These are phyloP conservation scores for Neopestalotiopsis rosae DNA, from an alignment of 2,329 filamentous ascomycete species.

Conservation along the genomic window DNA sequence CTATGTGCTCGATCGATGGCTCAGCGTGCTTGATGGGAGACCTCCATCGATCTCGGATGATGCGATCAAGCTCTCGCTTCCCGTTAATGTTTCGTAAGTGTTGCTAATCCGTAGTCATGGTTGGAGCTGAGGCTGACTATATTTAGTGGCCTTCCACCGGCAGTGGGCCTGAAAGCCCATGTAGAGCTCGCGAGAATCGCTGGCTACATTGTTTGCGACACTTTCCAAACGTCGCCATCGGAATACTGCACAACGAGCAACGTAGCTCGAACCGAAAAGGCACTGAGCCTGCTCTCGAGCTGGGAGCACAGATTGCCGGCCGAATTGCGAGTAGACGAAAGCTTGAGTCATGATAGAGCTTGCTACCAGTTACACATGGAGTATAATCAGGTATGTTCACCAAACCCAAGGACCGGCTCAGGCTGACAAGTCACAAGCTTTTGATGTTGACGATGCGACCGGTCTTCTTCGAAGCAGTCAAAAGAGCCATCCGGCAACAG, in stretches of 20 bases:
- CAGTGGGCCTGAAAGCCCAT: conserved; percentile 50
- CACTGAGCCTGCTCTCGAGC: conserved; percentile 45
- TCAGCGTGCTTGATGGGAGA: conserved; percentile 56
- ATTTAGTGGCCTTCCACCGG: conserved; percentile 46
- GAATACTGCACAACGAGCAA: conserved; percentile 30
- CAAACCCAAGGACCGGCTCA: background rate
- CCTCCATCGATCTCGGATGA: conserved; percentile 53
- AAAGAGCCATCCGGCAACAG: conserved; percentile 50
- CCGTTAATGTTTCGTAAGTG: conserved; percentile 47
- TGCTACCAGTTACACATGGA: conserved; percentile 54
- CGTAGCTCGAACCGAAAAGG: conserved; percentile 42
- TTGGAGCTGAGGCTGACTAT: conserved; percentile 15
- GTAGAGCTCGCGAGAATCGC: conserved; percentile 54
- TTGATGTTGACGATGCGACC: conserved; percentile 54
- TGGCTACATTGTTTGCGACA: conserved; percentile 53
- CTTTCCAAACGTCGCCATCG: conserved; percentile 46
- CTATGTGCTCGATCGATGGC: conserved; percentile 54
- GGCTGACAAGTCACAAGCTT: conserved; percentile 38
- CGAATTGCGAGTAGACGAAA: conserved; percentile 42
- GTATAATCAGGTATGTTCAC: conserved; percentile 45
- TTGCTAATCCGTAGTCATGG: background rate
- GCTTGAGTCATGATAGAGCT: conserved; percentile 46
- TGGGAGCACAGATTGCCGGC: conserved; percentile 47
- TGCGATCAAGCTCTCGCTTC: conserved; percentile 49
- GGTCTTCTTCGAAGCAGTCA: conserved; percentile 52